Evolutionary conservation across 192 early-diverging fungal species (phyloP).

Genomic region (Podila epicladia): DNA sequence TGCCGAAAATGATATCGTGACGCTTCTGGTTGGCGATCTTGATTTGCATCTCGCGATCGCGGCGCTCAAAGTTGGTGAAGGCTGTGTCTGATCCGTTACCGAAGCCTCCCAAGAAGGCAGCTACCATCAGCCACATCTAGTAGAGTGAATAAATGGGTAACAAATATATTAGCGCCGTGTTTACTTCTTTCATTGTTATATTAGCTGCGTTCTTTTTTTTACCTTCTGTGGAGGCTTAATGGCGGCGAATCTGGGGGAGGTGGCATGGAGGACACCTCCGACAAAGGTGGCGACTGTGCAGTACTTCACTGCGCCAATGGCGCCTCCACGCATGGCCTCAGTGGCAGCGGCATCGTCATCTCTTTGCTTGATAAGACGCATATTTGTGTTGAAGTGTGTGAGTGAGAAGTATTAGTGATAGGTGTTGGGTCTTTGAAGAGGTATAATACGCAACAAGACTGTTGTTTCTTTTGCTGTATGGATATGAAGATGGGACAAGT

Average conservation of each 20-base stretch:
- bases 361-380: slow-evolving; percentile 48
- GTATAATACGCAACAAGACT: not conserved
- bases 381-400: slow-evolving; percentile 10
- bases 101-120: slow-evolving; percentile 43
- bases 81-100: slow-evolving; percentile 47
- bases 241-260: slow-evolving; percentile 27
- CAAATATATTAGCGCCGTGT: not conserved
- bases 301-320: slow-evolving; percentile 46
- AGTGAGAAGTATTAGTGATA: not conserved
- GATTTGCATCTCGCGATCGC: slow-evolving; percentile 43
- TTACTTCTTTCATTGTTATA: too few species aligned
- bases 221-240: slow-evolving; percentile 47
- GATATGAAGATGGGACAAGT: not conserved
- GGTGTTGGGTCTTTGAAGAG: not conserved
- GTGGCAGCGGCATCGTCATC: slow-evolving; percentile 39
- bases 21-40: slow-evolving; percentile 33
- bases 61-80: slow-evolving; percentile 49
- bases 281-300: slow-evolving; percentile 42
- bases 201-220: not conserved
- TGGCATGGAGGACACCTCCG: slow-evolving; percentile 34
- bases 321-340: slow-evolving; percentile 45
- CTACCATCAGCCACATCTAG: slow-evolving; percentile 49
- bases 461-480: not conserved
- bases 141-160: not conserved
- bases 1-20: slow-evolving; percentile 40